Base-by-base conservation (phyloP, 2,329 filamentous ascomycete genomes). In the Amylocarpus encephaloides region DNA sequence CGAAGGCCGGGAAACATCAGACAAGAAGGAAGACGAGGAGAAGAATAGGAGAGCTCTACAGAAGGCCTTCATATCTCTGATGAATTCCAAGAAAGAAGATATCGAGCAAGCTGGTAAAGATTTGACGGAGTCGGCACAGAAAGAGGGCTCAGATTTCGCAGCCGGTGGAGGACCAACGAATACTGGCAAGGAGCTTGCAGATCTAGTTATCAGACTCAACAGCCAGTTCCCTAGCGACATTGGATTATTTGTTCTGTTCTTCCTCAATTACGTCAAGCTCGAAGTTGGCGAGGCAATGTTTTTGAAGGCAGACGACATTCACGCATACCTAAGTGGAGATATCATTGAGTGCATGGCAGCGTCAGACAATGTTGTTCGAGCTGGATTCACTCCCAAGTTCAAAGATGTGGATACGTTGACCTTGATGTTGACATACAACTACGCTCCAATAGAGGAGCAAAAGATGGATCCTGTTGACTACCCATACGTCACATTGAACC, bases 331-430 rank as follows among this genome's bases (percentile, higher is more conserved):
- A 39, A 88, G 85, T 2, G 88, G 88, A 52, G 92, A 98, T 65
- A 95, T 98, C 60, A 90, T 98, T 67, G 93, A 98, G 71, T 98
- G 93, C 75, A 98, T 98, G 93, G 93, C 93, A 0, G 86, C 89
- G 7, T 95, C 88, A n/a, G 93, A 98, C 77, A 98, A 98, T 59
- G 93, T 98, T 33, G 91, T 98, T 46, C 89, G 93, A 49, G 93
- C 93, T 0, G 93, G 93, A 39, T 93, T 98, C 70, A 98, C 93
- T 0, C 93, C 93, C 49, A 98, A 98, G 68, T 98, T 95, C 78
- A 96, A 97, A 73, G 93, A 98, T 61, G 88, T 97, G 18, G 72
- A 83, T 48, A 97, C 90, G 0, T 76, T 98, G 10, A 89, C 92
- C 32, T 78, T 82, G 54, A 95, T 95, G 84, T 73, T 98, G 59